Evolutionary conservation across 1,284 basidiomycete species (phyloP), one percentile per base, ranked within the genome.

Genomic region (Gomphus sp.): DNA sequence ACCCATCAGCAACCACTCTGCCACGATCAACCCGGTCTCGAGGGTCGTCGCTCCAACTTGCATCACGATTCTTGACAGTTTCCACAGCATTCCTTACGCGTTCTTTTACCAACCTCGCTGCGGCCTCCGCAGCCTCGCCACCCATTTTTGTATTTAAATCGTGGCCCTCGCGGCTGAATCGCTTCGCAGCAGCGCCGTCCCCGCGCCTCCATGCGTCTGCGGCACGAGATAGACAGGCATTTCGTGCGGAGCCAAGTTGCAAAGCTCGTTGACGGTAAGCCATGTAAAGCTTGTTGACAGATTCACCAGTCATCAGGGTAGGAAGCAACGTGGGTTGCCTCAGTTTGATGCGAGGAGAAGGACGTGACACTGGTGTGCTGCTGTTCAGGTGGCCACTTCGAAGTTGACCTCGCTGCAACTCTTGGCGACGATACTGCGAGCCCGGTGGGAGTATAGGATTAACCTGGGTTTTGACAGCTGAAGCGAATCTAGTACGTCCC

Each of bases 141-240:
- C 82, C 77, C 89, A 98, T 96, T 70, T 90, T 89, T 44, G 82
- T 83, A 68, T 98, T 98, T 61, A 98, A 74, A 49, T 93, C 91
- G 66, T 96, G 92, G 4, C 94, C 96, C 69, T 98, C 95, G 44
- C 90, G 77, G 64, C 88, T 92, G 74, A 95, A 98, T 52, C 93
- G 79, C 71, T 97, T 96, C 25, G 96, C 96, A 0, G 91, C 89
- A 0, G 93, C 93, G 3, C 95, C 95, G 65, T 99, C 95, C 4
- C 95, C 94, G 11, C 91, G 81, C 50, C 92, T 79, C 89, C 92
- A 98, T 2, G 95, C 93, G 68, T 98, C 93, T 0, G 96, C 93
- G 4, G 96, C 96, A 49, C 93, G 85, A 2, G 91, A 92, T n/a
- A 99, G 79, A 68, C 92, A 96, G 11, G 93, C 92, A 68, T 98